Percentiles rank a stretch among this genome's conserved stretches.
Evolutionary conservation across 1,139 yeast species (phyloP).

Genomic region (Hanseniaspora sp.): DNA sequence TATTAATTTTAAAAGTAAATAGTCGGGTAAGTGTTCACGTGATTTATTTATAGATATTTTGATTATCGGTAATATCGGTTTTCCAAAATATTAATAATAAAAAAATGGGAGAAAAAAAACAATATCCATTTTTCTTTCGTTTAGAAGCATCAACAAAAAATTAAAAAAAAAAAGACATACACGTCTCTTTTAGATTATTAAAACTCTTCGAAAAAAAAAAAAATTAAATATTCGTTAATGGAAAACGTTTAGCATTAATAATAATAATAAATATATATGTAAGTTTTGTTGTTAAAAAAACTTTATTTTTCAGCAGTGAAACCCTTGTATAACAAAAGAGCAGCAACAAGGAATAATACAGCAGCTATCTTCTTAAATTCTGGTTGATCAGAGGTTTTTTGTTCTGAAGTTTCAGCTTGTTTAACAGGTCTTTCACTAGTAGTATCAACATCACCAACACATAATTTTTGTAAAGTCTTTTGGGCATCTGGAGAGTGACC

Average conservation of each 20-base stretch:
- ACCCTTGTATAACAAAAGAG: slow-evolving; percentile 41
- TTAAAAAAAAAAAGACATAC: no score
- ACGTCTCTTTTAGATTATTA: no score
- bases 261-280: neutral
- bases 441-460: slow-evolving; percentile 56
- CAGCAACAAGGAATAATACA: slow-evolving; percentile 42
- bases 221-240: neutral
- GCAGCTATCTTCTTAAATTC: slow-evolving; percentile 36
- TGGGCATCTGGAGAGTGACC: slow-evolving; percentile 97
- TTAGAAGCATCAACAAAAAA: no score
- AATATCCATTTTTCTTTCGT: no score
- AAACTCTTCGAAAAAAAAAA: neutral
- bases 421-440: slow-evolving; percentile 23
- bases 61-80: no score
- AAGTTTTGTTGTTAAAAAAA: neutral
- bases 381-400: slow-evolving; percentile 25
- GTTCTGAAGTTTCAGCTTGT: slow-evolving; percentile 18
- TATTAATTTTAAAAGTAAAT: no score
- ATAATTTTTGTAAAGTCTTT: slow-evolving; percentile 55
- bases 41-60: no score
- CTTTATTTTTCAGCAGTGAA: neutral
- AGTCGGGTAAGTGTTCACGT: no score
- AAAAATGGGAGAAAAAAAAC: no score
- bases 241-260: neutral
- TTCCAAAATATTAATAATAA: no score